Evolutionary conservation across 2,329 filamentous ascomycete species (phyloP).

Genomic region (Ophiosphaerella korrae): DNA sequence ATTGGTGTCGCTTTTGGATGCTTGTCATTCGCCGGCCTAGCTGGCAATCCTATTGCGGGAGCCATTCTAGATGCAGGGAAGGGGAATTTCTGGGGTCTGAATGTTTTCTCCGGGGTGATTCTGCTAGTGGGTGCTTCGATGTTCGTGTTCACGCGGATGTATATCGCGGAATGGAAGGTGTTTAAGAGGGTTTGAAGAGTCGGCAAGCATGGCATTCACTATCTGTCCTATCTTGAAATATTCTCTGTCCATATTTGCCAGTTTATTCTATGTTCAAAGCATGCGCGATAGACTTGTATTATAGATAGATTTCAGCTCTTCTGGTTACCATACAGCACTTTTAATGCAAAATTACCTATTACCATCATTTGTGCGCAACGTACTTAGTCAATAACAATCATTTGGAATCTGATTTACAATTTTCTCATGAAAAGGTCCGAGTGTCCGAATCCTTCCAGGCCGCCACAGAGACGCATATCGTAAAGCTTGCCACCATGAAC

Average conservation of each 20-base stretch:
- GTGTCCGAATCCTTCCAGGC: too few species aligned
- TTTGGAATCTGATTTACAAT: too few species aligned
- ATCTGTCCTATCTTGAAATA: too few species aligned
- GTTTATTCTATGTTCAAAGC: too few species aligned
- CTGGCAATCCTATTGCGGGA: slow-evolving; percentile 57
- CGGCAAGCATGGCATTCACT: background rate
- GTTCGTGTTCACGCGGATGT: slow-evolving; percentile 35
- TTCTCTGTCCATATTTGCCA: too few species aligned
- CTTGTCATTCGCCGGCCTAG: slow-evolving; percentile 52
- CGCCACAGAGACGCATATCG: too few species aligned
- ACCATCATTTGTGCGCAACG: too few species aligned
- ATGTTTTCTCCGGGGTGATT: slow-evolving; percentile 68
- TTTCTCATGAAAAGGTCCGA: too few species aligned
- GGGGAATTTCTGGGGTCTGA: slow-evolving; percentile 63
- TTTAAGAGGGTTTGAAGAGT: slow-evolving; percentile 9
- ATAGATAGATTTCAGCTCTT: background rate
- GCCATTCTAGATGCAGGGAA: slow-evolving; percentile 56
- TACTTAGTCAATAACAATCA: too few species aligned
- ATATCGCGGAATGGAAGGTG: slow-evolving; percentile 34
- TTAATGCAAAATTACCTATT: background rate
- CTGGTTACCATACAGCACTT: background rate
- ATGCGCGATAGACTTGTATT: background rate
- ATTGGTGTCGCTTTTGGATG: slow-evolving; percentile 58
- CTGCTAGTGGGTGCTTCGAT: slow-evolving; percentile 51
- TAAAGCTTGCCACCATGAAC: too few species aligned